These are phyloP conservation scores for Davidsoniella australis DNA, from an alignment of 2,329 filamentous ascomycete species.

Conservation along the genomic window DNA sequence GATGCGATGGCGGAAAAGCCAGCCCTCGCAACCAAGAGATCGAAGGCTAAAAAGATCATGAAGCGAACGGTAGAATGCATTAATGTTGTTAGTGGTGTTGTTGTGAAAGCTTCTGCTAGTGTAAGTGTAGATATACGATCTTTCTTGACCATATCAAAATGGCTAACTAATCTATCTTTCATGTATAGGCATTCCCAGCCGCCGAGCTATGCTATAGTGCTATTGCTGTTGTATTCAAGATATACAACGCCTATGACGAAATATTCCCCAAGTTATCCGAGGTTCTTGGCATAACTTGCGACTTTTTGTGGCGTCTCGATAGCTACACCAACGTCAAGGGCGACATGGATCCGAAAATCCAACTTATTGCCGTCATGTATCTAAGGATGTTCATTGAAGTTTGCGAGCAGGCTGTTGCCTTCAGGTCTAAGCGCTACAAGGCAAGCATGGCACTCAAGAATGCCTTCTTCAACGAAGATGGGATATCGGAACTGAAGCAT, in stretches of 20 bases:
- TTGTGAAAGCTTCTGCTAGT: too few species aligned
- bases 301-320: background rate
- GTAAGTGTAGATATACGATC: too few species aligned
- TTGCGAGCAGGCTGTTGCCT: background rate
- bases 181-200: background rate
- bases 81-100: too few species aligned
- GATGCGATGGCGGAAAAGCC: too few species aligned
- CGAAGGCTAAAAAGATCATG: too few species aligned
- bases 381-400: constrained; percentile 3
- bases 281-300: background rate
- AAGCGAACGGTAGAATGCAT: too few species aligned
- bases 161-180: too few species aligned
- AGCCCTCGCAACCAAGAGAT: too few species aligned
- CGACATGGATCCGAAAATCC: background rate
- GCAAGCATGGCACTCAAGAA: background rate
- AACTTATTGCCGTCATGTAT: background rate
- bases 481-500: background rate
- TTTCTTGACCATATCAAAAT: too few species aligned
- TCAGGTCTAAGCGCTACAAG: background rate
- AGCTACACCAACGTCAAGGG: background rate
- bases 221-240: background rate
- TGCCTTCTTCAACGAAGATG: background rate
- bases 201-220: constrained; percentile 3
- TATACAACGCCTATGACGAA: background rate
- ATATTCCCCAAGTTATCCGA: background rate